These are phyloP conservation scores for Colletotrichum tanaceti DNA, from an alignment of 2,329 filamentous ascomycete species.

Conservation along the genomic window DNA sequence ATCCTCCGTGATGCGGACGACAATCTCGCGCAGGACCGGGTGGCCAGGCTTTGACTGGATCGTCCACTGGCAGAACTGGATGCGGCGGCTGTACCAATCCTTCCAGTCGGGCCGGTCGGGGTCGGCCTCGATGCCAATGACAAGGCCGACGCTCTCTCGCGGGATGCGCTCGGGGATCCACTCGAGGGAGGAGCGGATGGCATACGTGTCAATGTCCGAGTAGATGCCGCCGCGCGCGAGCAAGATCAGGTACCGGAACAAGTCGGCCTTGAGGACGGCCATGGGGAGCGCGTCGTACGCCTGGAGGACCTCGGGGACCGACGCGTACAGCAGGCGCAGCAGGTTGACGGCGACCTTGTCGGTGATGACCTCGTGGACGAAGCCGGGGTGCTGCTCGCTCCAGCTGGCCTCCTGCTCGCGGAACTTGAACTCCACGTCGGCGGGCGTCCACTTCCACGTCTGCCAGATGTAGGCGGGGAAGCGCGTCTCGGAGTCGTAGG, in stretches of 20 bases:
- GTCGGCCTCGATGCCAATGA: constrained; percentile 96
- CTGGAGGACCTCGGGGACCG: constrained; percentile 81
- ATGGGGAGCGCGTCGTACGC: constrained; percentile 80
- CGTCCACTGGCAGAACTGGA: constrained; percentile 99
- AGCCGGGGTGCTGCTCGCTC: constrained; percentile 87
- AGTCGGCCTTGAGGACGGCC: constrained; percentile 81
- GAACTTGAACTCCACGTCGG: constrained; percentile 81
- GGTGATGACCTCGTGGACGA: constrained; percentile 97
- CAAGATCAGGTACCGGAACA: constrained; percentile 79
- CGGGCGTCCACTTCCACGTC: constrained; percentile 92
- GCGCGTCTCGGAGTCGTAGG: constrained; percentile 87
- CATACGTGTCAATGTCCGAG: constrained; percentile 90
- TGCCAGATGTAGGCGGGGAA: constrained; percentile 99
- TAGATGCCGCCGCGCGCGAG: constrained; percentile 76
- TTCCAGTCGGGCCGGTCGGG: constrained; percentile 93
- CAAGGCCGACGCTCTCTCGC: constrained; percentile 81
- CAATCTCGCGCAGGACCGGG: constrained; percentile 87
- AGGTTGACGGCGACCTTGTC: constrained; percentile 86
- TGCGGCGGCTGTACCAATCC: constrained; percentile 93
- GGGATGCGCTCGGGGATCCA: constrained; percentile 88
- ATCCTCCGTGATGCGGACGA: constrained; percentile 85
- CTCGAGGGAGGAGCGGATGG: constrained; percentile 82
- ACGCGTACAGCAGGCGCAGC: constrained; percentile 86
- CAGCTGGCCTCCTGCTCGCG: constrained; percentile 89
- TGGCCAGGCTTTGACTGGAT: constrained; percentile 96